Evolutionary conservation across 2,329 filamentous ascomycete species (phyloP).

Genomic region (Scytalidium sp.): DNA sequence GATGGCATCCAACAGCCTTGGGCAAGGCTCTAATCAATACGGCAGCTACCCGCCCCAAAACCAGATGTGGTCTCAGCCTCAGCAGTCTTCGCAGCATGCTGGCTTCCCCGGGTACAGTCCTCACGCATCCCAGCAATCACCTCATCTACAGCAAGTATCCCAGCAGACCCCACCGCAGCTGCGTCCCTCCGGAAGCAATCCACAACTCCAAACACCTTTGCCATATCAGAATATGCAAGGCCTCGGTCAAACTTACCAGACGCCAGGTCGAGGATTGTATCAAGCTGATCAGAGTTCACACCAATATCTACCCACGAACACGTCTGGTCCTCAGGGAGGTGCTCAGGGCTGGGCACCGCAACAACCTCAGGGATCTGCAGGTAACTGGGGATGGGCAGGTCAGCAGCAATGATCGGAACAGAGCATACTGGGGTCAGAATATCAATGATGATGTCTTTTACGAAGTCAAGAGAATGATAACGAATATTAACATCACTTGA

Average conservation of each 20-base stretch:
- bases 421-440: constrained; percentile 1
- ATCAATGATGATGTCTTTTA: constrained; percentile 14
- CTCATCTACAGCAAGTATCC: constrained; percentile 41
- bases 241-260: constrained; percentile 55
- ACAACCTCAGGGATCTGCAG: constrained; percentile 19
- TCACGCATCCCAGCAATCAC: constrained; percentile 36
- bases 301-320: constrained; percentile 65
- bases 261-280: constrained; percentile 56
- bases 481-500: constrained; percentile 15
- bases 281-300: constrained; percentile 60
- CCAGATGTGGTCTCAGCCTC: constrained; percentile 65
- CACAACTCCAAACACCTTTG: constrained; percentile 56
- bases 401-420: constrained; percentile 18
- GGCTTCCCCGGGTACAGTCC: constrained; percentile 50
- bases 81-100: constrained; percentile 56
- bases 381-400: constrained; percentile 27
- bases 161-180: constrained; percentile 58
- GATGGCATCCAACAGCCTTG: constrained; percentile 51
- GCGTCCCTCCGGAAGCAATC: constrained; percentile 51
- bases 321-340: constrained; percentile 31
- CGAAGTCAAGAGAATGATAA: constrained; percentile 16
- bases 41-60: constrained; percentile 55
- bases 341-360: constrained; percentile 29
- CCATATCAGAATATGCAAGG: constrained; percentile 63
- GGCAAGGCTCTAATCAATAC: constrained; percentile 45